A percentile compares a stretch with the other conserved stretches of the same genome.
Conservation (phyloP, 345 rosid genomes). For the Salix udensis region DNA sequence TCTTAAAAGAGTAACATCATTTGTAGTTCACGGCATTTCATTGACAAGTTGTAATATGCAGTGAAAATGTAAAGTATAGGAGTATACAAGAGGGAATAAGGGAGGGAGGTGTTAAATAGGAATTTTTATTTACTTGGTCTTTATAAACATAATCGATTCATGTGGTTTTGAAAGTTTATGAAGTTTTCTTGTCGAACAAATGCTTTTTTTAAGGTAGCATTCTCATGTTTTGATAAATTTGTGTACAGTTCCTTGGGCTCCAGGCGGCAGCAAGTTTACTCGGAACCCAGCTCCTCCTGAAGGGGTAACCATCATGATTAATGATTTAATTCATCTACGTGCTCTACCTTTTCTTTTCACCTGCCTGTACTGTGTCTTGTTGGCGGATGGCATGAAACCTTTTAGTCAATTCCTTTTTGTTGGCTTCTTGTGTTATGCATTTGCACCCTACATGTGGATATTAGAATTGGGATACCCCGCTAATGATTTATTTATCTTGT, state of each 20-base stretch:
- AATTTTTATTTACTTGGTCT: too few relatives aligned
- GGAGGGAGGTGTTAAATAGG: background rate
- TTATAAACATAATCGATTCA: background rate
- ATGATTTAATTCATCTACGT: background rate
- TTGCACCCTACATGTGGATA: background rate
- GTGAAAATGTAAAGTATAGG: background rate
- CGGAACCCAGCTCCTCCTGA: slow-evolving; percentile 92
- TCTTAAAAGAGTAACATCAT: background rate
- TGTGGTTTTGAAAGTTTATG: slow-evolving; percentile 2
- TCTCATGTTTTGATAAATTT: slow-evolving; percentile 17
- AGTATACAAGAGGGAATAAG: background rate
- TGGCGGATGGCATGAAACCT: background rate
- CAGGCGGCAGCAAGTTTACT: slow-evolving; percentile 89
- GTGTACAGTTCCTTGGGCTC: slow-evolving; percentile 95
- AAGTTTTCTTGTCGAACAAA: background rate
- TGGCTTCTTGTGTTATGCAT: background rate
- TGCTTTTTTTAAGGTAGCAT: background rate
- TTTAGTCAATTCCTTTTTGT: background rate
- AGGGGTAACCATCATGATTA: slow-evolving; percentile 52
- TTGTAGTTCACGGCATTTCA: background rate
- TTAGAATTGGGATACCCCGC: background rate
- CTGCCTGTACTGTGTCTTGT: background rate
- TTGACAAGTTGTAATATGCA: background rate
- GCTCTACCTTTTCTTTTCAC: background rate
- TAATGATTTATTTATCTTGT: background rate